These are phyloP conservation scores for Apocynum venetum DNA, from an alignment of 257 asterid species.

Conservation along the genomic window DNA sequence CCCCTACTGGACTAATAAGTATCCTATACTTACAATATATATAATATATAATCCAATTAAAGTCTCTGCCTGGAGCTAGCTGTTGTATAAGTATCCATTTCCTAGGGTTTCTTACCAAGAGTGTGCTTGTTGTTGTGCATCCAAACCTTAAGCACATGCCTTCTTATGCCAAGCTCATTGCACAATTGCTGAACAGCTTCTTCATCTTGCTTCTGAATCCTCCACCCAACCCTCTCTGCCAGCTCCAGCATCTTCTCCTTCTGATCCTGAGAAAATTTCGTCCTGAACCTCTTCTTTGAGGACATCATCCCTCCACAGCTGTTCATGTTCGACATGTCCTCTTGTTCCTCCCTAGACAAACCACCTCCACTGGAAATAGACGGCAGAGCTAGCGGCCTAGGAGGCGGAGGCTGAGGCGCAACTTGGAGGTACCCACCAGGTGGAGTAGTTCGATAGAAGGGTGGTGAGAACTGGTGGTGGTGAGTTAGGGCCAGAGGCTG, in stretches of 20 bases:
- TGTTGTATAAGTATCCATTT: neutral
- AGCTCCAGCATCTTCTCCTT: slow-evolving; percentile 66
- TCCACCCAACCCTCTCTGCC: slow-evolving; percentile 73
- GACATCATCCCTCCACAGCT: slow-evolving; percentile 27
- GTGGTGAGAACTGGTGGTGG: slow-evolving; percentile 33
- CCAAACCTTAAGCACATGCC: slow-evolving; percentile 82
- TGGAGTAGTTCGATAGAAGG: slow-evolving; percentile 31
- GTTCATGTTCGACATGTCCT: slow-evolving; percentile 36
- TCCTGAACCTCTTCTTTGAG: slow-evolving; percentile 57
- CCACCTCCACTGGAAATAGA: slow-evolving; percentile 52
- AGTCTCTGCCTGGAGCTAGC: neutral
- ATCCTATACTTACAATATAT: neutral
- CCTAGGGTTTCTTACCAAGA: slow-evolving; percentile 67
- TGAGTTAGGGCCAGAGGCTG: slow-evolving; percentile 37
- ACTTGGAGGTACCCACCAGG: slow-evolving; percentile 49
- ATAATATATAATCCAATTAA: neutral
- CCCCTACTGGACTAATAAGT: neutral
- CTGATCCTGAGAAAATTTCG: slow-evolving; percentile 61
- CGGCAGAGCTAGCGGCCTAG: slow-evolving; percentile 48
- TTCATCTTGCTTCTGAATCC: slow-evolving; percentile 61
- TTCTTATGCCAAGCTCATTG: slow-evolving; percentile 49
- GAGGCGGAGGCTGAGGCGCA: slow-evolving; percentile 7
- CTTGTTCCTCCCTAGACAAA: slow-evolving; percentile 45
- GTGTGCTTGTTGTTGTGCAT: slow-evolving; percentile 83
- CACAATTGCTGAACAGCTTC: slow-evolving; percentile 59